These are phyloP conservation scores for Fraxinus baroniana DNA, from an alignment of 305 asterid species.

Conservation along the genomic window DNA sequence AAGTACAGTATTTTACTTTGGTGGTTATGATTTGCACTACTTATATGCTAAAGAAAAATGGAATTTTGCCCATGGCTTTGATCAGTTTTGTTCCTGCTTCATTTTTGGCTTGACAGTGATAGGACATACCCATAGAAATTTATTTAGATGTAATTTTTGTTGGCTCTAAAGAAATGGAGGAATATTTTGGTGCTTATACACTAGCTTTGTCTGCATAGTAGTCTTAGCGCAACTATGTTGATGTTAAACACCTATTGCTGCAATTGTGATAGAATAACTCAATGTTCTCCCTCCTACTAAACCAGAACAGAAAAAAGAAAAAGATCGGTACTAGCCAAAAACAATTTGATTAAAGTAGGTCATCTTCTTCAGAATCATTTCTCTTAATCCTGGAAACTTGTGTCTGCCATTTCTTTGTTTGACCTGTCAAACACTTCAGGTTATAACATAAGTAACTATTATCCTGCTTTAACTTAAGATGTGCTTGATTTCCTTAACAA, in stretches of 20 bases:
- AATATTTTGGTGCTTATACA: conserved; percentile 11
- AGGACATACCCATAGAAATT: background rate
- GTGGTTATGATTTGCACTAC: background rate
- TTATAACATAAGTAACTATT: conserved; percentile 5
- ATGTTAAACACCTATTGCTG: conserved; percentile 14
- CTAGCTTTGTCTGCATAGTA: background rate
- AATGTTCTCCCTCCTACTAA: background rate
- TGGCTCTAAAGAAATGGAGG: background rate
- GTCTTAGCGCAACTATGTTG: background rate
- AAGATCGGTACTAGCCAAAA: background rate
- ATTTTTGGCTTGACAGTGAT: background rate
- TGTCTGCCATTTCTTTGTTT: background rate
- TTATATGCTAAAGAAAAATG: background rate
- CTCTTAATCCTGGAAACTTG: conserved; percentile 3
- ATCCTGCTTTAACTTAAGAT: conserved; percentile 7
- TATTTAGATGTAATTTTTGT: background rate
- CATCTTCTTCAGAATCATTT: conserved; percentile 7
- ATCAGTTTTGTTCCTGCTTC: background rate
- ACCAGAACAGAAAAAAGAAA: background rate
- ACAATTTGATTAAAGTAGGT: background rate
- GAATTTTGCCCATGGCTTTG: background rate
- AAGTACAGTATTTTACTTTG: background rate
- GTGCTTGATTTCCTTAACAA: background rate
- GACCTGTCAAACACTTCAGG: background rate
- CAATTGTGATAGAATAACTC: conserved; percentile 13